Base-by-base conservation (phyloP, 352 stramenopile species). In the Achlya hypogyna region DNA sequence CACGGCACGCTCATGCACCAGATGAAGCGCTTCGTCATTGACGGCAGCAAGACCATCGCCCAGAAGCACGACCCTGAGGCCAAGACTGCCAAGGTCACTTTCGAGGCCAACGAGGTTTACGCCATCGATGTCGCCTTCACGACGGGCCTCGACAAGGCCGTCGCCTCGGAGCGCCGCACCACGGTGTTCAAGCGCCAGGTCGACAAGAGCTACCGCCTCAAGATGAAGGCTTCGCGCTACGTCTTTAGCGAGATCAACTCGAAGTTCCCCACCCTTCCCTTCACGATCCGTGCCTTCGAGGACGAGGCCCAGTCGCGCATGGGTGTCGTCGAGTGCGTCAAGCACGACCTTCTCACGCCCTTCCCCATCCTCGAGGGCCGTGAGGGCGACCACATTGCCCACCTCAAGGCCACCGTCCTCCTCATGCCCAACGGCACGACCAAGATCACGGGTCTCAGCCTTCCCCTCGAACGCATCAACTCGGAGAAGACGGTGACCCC, bases 141-240 rank as follows among this genome's bases (percentile, higher is more conserved):
- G 64, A 99, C 97, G 9, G 97, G 97, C 43, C 95, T 98, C 71
- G 97, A 98, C 53, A 98, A 98, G 78, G 91, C 93, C 1, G 83
- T 95, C 65, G 79, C 71, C 49, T 92, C 79, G 59, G 87, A 93
- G 74, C 91, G 81, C 63, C 88, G 96, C 71, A 99, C 96, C 42
- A 99, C 97, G 23, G 87, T 99, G 38, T 99, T 98, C 82, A 99
- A 99, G 84, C 93, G 97, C 66, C 97, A 98, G 71, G 96, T 99
- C 40, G 97, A 99, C 78, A 93, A 97, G 71, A 96, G 96, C 69
- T 99, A 99, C 85, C 81, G 87, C 38, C 74, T 98, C 28, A 97
- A 97, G 82, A 96, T 96, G 87, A 97, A 96, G 73, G 86, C 91
- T 1, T 97, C 91, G 34, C 89, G 97, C 47, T 95, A 97, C 66